Conservation (phyloP, 225 moss, liverwort and hornwort genomes). For the Marchantia paleacea region DNA sequence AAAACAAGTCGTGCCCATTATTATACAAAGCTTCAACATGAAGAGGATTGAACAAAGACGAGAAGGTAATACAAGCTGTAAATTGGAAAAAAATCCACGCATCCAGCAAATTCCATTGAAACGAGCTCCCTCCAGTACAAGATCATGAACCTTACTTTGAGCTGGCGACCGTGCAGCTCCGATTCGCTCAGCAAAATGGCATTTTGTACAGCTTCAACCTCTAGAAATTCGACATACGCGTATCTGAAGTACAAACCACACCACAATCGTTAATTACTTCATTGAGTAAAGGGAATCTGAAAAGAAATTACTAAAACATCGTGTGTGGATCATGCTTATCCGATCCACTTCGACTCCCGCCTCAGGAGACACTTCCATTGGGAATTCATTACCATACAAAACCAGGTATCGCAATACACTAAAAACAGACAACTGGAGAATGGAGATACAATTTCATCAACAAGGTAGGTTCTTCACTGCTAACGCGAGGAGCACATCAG, state of each 20-base stretch:
- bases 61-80: neutral
- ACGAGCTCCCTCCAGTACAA: neutral
- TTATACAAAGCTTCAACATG: neutral
- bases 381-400: no score
- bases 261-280: neutral
- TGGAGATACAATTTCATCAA: no score
- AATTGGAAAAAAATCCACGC: neutral
- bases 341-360: no score
- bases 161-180: slow-evolving; percentile 78
- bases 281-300: neutral
- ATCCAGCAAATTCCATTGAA: neutral
- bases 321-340: no score
- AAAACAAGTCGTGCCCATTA: neutral
- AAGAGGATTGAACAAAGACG: neutral
- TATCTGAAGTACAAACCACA: slow-evolving; percentile 39
- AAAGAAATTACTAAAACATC: neutral
- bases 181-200: slow-evolving; percentile 78
- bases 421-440: no score
- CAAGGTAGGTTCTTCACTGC: no score
- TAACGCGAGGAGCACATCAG: no score
- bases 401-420: no score
- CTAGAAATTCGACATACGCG: slow-evolving; percentile 89
- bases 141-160: slow-evolving; percentile 51
- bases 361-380: no score
- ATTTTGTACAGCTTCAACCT: slow-evolving; percentile 89